phyloP scores from a whole-genome alignment of 805 yeast species.

The Myxozyma lipomycoides region DNA sequence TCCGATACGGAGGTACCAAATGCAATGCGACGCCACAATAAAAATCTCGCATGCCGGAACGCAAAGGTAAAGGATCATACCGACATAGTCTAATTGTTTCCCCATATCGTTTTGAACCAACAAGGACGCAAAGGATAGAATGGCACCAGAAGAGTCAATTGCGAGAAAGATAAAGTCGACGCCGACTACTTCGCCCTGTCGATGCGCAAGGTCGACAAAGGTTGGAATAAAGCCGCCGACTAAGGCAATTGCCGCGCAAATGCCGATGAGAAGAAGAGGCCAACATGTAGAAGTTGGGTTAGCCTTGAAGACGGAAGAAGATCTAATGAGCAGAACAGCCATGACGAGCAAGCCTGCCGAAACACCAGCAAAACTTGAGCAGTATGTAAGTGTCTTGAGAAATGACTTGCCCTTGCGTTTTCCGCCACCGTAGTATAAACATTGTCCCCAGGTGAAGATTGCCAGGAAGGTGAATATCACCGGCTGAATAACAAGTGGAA shows the following conservation, averaged over 20 bases:
- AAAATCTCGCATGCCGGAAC: constrained; percentile 77
- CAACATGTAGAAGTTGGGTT: constrained; percentile 51
- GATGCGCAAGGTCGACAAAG: constrained; percentile 73
- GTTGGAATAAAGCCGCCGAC: constrained; percentile 85
- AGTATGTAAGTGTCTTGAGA: constrained; percentile 27
- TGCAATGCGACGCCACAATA: constrained; percentile 58
- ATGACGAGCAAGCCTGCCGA: constrained; percentile 35
- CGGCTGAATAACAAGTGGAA: constrained; percentile 84
- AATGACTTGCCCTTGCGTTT: constrained; percentile 20
- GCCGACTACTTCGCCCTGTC: constrained; percentile 83
- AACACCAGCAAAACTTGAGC: constrained; percentile 38
- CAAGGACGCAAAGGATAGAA: constrained; percentile 65
- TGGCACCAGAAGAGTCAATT: constrained; percentile 78
- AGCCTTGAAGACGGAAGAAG: constrained; percentile 38
- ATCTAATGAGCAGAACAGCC: constrained; percentile 50
- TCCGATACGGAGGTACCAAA: constrained; percentile 20
- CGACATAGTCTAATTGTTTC: constrained; percentile 57
- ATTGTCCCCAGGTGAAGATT: constrained; percentile 62
- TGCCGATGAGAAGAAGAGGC: constrained; percentile 80
- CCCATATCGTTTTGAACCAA: constrained; percentile 39
- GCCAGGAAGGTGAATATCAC: constrained; percentile 73
- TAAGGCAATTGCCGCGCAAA: constrained; percentile 68
- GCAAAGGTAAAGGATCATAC: constrained; percentile 67
- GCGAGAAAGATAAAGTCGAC: constrained; percentile 75
- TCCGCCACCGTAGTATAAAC: constrained; percentile 47